Percentiles rank a stretch among this genome's conserved stretches.
Conservation (phyloP, 2,329 filamentous ascomycete genomes). For the Phialophora expanda region DNA sequence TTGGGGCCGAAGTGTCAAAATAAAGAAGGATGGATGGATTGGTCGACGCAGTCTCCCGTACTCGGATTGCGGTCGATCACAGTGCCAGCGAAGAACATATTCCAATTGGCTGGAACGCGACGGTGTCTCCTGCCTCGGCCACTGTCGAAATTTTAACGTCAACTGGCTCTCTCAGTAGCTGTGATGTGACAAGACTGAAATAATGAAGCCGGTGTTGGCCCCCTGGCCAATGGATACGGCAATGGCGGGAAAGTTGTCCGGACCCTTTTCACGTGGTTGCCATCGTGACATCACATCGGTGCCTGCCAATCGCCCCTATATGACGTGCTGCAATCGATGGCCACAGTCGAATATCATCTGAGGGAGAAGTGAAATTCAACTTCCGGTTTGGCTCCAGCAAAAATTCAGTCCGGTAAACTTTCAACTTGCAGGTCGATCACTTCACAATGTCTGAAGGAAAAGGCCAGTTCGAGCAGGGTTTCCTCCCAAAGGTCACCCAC, state of each 20-base stretch:
- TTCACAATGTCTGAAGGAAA: constrained; percentile 13
- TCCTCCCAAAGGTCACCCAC: constrained; percentile 57
- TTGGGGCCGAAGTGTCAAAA: neutral
- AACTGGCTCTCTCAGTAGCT: neutral
- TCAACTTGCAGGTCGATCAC: neutral
- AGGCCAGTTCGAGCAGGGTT: constrained; percentile 25
- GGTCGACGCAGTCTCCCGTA: neutral
- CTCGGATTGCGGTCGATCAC: neutral
- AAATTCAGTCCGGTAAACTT: neutral
- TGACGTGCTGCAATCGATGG: neutral
- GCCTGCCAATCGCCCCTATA: neutral
- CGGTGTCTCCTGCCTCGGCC: neutral
- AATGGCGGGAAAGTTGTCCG: neutral
- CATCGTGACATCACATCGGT: constrained; percentile 12
- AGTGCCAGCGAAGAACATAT: neutral
- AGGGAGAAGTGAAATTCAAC: neutral
- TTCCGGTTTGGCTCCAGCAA: neutral
- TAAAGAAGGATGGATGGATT: too few species aligned
- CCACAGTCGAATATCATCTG: neutral
- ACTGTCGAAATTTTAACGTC: neutral
- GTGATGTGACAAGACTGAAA: neutral
- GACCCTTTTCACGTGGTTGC: neutral
- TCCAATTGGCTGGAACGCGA: neutral
- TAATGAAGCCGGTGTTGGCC: neutral
- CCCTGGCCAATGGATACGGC: neutral